Evolutionary conservation across 108 stramenopile species (phyloP), one percentile per base, ranked within the genome.

Genomic region (Skeletonema potamos): DNA sequence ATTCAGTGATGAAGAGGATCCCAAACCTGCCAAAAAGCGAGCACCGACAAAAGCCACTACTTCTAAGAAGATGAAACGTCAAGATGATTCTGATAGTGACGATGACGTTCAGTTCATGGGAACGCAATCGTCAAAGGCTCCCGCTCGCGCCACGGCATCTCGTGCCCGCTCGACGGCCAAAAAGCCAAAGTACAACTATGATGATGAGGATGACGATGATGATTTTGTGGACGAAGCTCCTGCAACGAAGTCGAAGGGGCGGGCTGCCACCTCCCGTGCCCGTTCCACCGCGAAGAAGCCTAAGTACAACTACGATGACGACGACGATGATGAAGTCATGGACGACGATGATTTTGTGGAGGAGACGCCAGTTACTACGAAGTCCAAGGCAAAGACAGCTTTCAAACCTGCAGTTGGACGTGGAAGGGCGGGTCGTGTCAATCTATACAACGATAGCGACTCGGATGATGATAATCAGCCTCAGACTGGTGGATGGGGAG

Each of bases 161-260:
- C 28, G 79, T 29, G 54, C 62, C 37, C 69, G 74, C 41, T 33
- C 72, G 54, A 63, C 83, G 6, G 60, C 72, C 32, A 67, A 71
- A 26, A 79, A 72, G 73, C 28, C 77, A 22, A 66, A 66, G 54
- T 76, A 77, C 39, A 72, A 37, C 60, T 76, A 66, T 34, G 77
- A 77, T 26, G 72, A 67, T 43, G 62, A 69, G 11, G 73, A 64
- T 22, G 82, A 77, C 51, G 51, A 55, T 54, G 79, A 82, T n/a
- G 67, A 68, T 44, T 33, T 48, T 36, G 41, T 26, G 26, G 67
- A 55, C 17, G 66, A 74, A 62, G 32, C 22, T 18, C 33, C 61
- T 62, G 61, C 20, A 22, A 29, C 61, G 15, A 62, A 32, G 22
- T 24, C 61, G 15, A 62, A 22, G 20, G 36, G 32, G 34, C 0